Conservation (phyloP, 768 basidiomycete genomes). For the Amanita thiersii region DNA sequence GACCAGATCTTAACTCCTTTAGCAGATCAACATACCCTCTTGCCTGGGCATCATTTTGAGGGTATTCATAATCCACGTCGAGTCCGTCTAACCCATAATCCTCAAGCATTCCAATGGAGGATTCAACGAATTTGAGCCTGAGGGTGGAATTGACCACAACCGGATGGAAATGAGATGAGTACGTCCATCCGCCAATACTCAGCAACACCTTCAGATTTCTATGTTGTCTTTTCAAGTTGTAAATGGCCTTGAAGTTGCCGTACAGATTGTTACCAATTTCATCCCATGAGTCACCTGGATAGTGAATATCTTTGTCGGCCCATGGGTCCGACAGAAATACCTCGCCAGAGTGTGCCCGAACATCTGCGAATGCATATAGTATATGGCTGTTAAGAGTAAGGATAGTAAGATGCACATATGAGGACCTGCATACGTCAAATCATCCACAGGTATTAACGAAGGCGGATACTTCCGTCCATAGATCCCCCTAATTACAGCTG, state of each 20-base stretch:
- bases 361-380: constrained; percentile 89
- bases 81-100: constrained; percentile 91
- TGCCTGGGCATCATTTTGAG: constrained; percentile 69
- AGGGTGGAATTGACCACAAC: constrained; percentile 58
- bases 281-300: constrained; percentile 92
- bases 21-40: constrained; percentile 79
- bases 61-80: constrained; percentile 93
- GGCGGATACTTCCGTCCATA: constrained; percentile 92
- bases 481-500: constrained; percentile 61
- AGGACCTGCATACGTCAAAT: constrained; percentile 65
- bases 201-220: constrained; percentile 75
- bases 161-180: constrained; percentile 80
- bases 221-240: constrained; percentile 80
- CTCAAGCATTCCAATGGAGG: constrained; percentile 73
- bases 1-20: constrained; percentile 58
- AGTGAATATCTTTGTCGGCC: constrained; percentile 97
- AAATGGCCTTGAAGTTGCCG: constrained; percentile 92
- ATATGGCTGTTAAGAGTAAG: constrained; percentile 50
- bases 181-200: constrained; percentile 95
- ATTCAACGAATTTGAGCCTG: constrained; percentile 73
- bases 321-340: constrained; percentile 85
- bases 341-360: constrained; percentile 77
- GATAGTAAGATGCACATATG: constrained; percentile 7
- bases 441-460: constrained; percentile 68
- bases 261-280: constrained; percentile 87